phyloP scores from a whole-genome alignment of 139 green algal species.

The Coelastrella sp. region DNA sequence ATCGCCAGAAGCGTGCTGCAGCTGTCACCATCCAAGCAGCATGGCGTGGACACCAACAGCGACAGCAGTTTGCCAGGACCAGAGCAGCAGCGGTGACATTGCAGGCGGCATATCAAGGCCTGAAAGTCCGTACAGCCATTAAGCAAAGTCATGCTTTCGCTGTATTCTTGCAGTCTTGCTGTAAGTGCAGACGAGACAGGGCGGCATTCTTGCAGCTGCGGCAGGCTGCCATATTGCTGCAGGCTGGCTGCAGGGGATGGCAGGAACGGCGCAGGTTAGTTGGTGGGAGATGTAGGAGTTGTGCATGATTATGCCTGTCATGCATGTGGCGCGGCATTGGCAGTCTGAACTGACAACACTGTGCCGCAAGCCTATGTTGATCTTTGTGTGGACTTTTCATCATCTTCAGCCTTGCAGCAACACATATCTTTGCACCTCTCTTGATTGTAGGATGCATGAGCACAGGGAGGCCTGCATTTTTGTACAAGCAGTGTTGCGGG shows the following conservation, averaged over 20 bases:
- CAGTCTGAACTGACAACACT: too few relatives aligned
- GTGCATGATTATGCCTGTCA: too few relatives aligned
- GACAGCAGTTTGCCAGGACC: slow-evolving; percentile 35
- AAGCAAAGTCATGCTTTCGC: slow-evolving; percentile 25
- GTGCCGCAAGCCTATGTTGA: too few relatives aligned
- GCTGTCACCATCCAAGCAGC: slow-evolving; percentile 56
- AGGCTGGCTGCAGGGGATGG: slow-evolving; percentile 41
- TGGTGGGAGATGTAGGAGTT: too few relatives aligned
- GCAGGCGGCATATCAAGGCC: slow-evolving; percentile 55
- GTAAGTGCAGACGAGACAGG: slow-evolving; percentile 43
- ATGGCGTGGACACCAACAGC: slow-evolving; percentile 50
- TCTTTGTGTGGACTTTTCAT: too few relatives aligned
- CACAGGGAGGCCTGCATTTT: slow-evolving; percentile 23
- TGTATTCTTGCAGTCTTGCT: slow-evolving; percentile 48
- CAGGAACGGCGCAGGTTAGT: background rate
- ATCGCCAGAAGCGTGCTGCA: slow-evolving; percentile 31
- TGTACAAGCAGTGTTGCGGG: slow-evolving; percentile 50
- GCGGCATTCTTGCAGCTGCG: slow-evolving; percentile 47
- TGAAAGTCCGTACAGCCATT: slow-evolving; percentile 2
- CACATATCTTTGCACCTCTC: too few relatives aligned
- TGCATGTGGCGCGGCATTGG: too few relatives aligned
- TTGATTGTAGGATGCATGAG: slow-evolving; percentile 49
- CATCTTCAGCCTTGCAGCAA: too few relatives aligned
- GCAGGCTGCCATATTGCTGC: slow-evolving; percentile 44
- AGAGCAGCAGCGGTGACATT: slow-evolving; percentile 31